Percentiles rank a stretch among this genome's conserved stretches.
These are phyloP conservation scores for Onygena corvina DNA, from an alignment of 2,329 filamentous ascomycete genomes.

Conservation along the genomic window DNA sequence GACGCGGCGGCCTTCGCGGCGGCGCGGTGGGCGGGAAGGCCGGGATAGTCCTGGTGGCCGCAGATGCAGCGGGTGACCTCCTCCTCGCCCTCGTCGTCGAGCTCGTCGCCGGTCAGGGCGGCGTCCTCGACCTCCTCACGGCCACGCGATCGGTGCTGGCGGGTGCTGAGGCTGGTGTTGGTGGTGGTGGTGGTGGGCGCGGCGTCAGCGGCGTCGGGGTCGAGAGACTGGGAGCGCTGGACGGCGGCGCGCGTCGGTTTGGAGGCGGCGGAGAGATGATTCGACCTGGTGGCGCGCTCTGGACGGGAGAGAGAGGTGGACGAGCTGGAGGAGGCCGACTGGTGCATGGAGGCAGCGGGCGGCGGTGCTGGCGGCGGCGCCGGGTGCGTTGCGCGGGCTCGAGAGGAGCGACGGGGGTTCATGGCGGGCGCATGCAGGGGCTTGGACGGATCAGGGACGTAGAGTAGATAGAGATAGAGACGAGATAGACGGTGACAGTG, in stretches of 20 bases:
- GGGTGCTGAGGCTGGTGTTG: constrained; percentile 45
- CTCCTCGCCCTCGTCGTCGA: constrained; percentile 60
- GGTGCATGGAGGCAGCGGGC: constrained; percentile 59
- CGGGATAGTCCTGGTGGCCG: constrained; percentile 87
- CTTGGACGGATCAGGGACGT: neutral
- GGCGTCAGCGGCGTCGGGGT: constrained; percentile 42
- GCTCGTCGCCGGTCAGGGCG: constrained; percentile 24
- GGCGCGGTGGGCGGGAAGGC: constrained; percentile 51
- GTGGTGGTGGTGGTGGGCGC: constrained; percentile 46
- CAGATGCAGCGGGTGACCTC: constrained; percentile 94
- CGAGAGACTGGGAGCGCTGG: constrained; percentile 39
- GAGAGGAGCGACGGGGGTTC: constrained; percentile 78
- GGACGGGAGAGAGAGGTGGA: constrained; percentile 57
- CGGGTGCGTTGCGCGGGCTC: constrained; percentile 64
- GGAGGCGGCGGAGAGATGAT: constrained; percentile 57
- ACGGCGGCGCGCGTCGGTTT: constrained; percentile 61
- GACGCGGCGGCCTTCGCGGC: constrained; percentile 43
- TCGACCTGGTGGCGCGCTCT: constrained; percentile 51
- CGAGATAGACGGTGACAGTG: neutral
- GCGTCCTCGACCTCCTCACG: constrained; percentile 46
- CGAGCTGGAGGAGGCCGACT: constrained; percentile 66
- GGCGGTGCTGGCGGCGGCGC: constrained; percentile 42
- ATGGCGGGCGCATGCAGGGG: constrained; percentile 27
- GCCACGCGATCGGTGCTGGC: constrained; percentile 60
- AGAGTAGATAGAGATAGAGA: neutral